Conservation (phyloP, 1,284 basidiomycete genomes). For the Schizophyllum commune region DNA sequence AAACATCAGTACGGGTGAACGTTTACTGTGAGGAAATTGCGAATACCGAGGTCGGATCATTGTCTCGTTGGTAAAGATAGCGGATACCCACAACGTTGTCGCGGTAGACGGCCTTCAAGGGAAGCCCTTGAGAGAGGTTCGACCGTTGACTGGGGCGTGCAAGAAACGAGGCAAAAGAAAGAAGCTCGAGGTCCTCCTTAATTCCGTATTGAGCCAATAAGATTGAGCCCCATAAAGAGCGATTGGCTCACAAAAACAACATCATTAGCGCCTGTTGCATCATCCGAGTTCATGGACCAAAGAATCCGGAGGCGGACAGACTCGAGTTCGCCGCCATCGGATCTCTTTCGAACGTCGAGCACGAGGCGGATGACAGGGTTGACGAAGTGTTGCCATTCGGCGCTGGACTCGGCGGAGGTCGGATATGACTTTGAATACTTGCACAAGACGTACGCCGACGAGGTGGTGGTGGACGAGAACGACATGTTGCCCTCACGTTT, state of each 20-base stretch:
- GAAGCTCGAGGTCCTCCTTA: slow-evolving; percentile 68
- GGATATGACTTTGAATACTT: background rate
- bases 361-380: slow-evolving; percentile 57
- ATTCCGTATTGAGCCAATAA: background rate
- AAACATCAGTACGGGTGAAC: slow-evolving; percentile 1
- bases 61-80: slow-evolving; percentile 47
- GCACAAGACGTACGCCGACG: background rate
- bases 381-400: slow-evolving; percentile 72
- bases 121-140: slow-evolving; percentile 41
- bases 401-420: slow-evolving; percentile 11
- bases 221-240: slow-evolving; percentile 1
- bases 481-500: background rate
- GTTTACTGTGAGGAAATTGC: slow-evolving; percentile 25
- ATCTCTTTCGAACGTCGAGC: slow-evolving; percentile 48
- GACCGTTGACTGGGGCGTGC: slow-evolving; percentile 18
- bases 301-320: slow-evolving; percentile 56
- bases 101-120: slow-evolving; percentile 70
- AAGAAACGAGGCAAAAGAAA: slow-evolving; percentile 48
- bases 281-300: slow-evolving; percentile 46
- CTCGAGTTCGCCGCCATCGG: slow-evolving; percentile 38
- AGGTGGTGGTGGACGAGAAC: background rate
- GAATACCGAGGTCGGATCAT: slow-evolving; percentile 23
- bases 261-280: slow-evolving; percentile 36
- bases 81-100: slow-evolving; percentile 65
- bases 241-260: slow-evolving; percentile 51